These are phyloP conservation scores for Boletellus sp. DNA, from an alignment of 768 basidiomycete species.

Conservation along the genomic window DNA sequence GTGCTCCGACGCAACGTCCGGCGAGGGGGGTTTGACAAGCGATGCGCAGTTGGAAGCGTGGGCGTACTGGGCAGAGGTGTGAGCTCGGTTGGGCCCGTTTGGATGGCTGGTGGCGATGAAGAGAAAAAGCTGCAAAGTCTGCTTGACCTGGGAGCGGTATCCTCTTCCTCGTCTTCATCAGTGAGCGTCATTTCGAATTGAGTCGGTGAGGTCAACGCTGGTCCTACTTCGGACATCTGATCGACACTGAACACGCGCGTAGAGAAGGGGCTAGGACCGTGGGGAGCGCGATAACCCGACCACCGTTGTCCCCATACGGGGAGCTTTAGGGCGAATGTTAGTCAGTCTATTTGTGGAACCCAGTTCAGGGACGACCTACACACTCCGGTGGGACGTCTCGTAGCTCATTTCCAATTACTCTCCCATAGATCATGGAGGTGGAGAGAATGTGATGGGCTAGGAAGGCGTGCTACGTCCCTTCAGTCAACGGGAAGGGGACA, in stretches of 20 bases:
- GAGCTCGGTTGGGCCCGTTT: not conserved
- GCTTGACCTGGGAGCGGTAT: conserved; percentile 12
- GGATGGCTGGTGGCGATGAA: conserved; percentile 10
- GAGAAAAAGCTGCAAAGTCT: conserved; percentile 6
- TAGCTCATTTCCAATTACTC: conserved; percentile 31
- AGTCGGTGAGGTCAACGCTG: conserved; percentile 18
- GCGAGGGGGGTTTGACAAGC: not conserved
- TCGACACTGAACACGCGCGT: conserved; percentile 17
- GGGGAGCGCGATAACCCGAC: conserved; percentile 20
- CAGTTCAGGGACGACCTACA: conserved; percentile 17
- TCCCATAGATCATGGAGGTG: conserved; percentile 23
- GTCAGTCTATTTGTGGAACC: conserved; percentile 4
- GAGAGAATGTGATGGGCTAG: conserved; percentile 15
- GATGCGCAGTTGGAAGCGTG: not conserved
- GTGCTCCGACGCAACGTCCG: not conserved
- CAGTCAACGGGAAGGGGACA: conserved; percentile 17
- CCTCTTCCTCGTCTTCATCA: conserved; percentile 21
- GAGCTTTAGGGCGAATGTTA: conserved; percentile 20
- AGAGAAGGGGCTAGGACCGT: conserved; percentile 26
- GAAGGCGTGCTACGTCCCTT: conserved; percentile 14
- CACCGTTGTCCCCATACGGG: conserved; percentile 34
- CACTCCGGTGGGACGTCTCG: conserved; percentile 28
- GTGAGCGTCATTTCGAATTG: conserved; percentile 16
- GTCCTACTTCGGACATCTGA: conserved; percentile 21
- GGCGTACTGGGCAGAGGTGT: not conserved